Conservation (phyloP, 2,329 filamentous ascomycete genomes). For the Rhytidhysteron rufulum region DNA sequence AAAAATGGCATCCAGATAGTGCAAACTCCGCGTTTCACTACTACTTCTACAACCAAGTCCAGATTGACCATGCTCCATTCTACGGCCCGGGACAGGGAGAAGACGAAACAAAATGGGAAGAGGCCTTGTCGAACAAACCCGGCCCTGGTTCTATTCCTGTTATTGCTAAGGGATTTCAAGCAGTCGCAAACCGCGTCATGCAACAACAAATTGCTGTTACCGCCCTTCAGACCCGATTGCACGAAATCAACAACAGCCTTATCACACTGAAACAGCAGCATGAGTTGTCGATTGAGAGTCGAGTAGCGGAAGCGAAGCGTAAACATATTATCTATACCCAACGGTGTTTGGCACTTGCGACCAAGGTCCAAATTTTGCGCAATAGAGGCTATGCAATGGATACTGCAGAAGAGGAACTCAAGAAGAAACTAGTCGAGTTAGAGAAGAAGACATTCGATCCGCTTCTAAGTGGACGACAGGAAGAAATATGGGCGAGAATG, state of each 20-base stretch:
- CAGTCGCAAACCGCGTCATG: constrained; percentile 67
- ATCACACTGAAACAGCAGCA: constrained; percentile 70
- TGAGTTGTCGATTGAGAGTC: constrained; percentile 71
- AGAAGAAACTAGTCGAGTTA: constrained; percentile 65
- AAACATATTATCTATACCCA: constrained; percentile 70
- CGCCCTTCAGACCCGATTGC: constrained; percentile 67
- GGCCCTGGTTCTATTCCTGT: constrained; percentile 73
- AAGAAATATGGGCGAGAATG: constrained; percentile 82
- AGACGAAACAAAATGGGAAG: constrained; percentile 77
- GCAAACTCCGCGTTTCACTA: constrained; percentile 72
- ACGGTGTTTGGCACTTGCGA: constrained; percentile 69
- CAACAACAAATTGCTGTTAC: constrained; percentile 67
- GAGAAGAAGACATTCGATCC: constrained; percentile 72
- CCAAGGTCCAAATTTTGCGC: constrained; percentile 74
- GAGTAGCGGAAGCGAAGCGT: constrained; percentile 67
- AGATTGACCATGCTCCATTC: constrained; percentile 69
- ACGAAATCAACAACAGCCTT: constrained; percentile 74
- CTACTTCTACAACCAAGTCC: constrained; percentile 85
- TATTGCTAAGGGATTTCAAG: constrained; percentile 68
- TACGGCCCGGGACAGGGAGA: constrained; percentile 68
- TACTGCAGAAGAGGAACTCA: constrained; percentile 73
- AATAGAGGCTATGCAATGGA: constrained; percentile 80
- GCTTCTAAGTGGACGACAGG: constrained; percentile 68
- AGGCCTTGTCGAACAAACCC: constrained; percentile 76
- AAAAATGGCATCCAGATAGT: constrained; percentile 70